Conservation (phyloP, 192 early-diverging fungal species). For the Rhizoclosmatium globosum region DNA sequence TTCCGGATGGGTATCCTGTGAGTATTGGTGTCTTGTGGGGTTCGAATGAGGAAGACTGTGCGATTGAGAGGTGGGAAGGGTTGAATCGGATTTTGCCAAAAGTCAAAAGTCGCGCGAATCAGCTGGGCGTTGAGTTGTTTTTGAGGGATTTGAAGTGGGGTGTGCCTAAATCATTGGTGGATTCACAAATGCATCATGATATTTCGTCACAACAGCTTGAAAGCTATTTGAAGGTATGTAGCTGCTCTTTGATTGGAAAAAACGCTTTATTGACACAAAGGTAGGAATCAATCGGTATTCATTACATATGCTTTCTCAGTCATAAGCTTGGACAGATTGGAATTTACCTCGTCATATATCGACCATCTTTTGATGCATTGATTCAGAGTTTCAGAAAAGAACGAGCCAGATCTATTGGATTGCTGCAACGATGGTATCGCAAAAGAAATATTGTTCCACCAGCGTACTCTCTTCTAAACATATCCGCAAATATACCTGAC, state of each 20-base stretch:
- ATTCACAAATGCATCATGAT: conserved; percentile 11
- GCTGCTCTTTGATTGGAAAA: no score
- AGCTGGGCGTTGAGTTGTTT: conserved; percentile 29
- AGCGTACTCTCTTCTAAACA: conserved; percentile 7
- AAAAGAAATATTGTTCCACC: conserved; percentile 28
- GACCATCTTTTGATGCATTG: not conserved
- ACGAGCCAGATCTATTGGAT: not conserved
- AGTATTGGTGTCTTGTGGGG: conserved; percentile 20
- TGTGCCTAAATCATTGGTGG: conserved; percentile 7
- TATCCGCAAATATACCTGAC: conserved; percentile 36
- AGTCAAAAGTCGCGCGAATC: conserved; percentile 21
- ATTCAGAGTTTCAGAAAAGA: not conserved
- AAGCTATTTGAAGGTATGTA: conserved; percentile 14
- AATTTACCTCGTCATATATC: conserved; percentile 7
- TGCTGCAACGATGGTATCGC: conserved; percentile 34
- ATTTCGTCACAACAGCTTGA: conserved; percentile 12
- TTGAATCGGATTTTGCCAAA: conserved; percentile 9
- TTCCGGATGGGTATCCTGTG: conserved; percentile 28
- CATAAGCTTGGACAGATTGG: conserved; percentile 4
- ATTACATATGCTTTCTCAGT: conserved; percentile 33
- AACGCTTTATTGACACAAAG: conserved; percentile 1
- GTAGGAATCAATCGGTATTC: conserved; percentile 26
- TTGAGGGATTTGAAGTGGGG: conserved; percentile 38
- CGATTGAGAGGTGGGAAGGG: conserved; percentile 20
- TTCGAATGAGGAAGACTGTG: conserved; percentile 16